Base-by-base conservation (phyloP, 2,329 filamentous ascomycete genomes). In the Kalaharituber pfeilii region DNA sequence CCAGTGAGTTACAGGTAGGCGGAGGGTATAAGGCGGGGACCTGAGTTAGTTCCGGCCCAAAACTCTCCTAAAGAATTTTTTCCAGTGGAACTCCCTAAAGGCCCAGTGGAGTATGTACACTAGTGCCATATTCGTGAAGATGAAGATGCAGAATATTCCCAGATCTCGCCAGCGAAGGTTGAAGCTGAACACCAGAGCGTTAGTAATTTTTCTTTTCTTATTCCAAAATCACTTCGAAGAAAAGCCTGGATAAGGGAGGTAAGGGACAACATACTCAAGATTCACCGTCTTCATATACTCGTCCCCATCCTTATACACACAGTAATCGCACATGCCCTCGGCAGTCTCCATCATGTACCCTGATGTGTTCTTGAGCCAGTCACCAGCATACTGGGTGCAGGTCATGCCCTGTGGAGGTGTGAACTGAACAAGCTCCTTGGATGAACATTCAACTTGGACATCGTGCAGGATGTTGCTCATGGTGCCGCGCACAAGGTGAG, bases 401-500 rank as follows among this genome's bases (percentile, higher is more conserved):
- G 81, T 83, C 61, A 78, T 71, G 4, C 76, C 77, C 0, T 75
- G 68, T 0, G 84, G 84, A 0, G 79, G 71, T 56, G 81, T 72
- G 71, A 89, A 86, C 29, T 73, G 69, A 1, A 79, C 78, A 0
- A 75, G 72, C 65, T 89, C 84, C 6, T 66, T 64, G 0, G 67
- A 56, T 0, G 73, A 69, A 64, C 80, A 84, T 0, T 63, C 58
- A 18, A 83, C 72, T 0, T 63, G 42, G 1, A 76, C 67, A 9
- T 70, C 69, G 22, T 75, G 68, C 1, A 86, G 69, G 0, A 80
- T 78, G 5, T 79, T 77, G 0, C 79, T 74, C 3, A 87, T 72
- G 9, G 86, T 74, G 52, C 83, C 82, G 45, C 79, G 76, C 53
- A 86, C 77, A 78, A 80, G 83, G 69, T 81, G 86, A 0, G 80